phyloP scores from a whole-genome alignment of 2,329 filamentous ascomycete genomes.

The Penicillium glabrum region DNA sequence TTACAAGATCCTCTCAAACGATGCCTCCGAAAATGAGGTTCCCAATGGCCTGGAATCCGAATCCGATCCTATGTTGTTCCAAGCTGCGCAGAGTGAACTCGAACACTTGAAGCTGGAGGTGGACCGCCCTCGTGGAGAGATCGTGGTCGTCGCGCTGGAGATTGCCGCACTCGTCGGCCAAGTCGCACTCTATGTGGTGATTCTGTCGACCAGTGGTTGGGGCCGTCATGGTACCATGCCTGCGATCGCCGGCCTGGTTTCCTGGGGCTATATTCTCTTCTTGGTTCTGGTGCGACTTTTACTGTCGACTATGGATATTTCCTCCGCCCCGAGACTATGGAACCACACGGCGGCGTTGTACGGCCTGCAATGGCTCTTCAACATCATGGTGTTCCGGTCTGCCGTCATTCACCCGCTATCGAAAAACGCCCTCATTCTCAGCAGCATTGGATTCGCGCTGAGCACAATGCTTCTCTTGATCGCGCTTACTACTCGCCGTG shows the following conservation, averaged over 20 bases:
- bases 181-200: conserved; percentile 66
- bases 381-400: conserved; percentile 77
- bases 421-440: conserved; percentile 60
- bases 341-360: conserved; percentile 90
- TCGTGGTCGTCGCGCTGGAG: conserved; percentile 70
- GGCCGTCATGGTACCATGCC: conserved; percentile 59
- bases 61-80: conserved; percentile 53
- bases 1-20: conserved; percentile 53
- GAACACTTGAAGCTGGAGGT: conserved; percentile 58
- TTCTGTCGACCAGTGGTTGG: conserved; percentile 62
- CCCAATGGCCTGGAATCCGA: conserved; percentile 52
- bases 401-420: conserved; percentile 75
- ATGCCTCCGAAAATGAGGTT: conserved; percentile 43
- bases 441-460: conserved; percentile 72
- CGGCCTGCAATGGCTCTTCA: conserved; percentile 75
- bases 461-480: conserved; percentile 73
- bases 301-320: conserved; percentile 58
- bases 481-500: conserved; percentile 79
- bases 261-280: conserved; percentile 78
- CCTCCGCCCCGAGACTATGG: conserved; percentile 78
- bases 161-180: conserved; percentile 71
- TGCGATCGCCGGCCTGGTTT: conserved; percentile 65
- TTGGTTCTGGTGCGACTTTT: conserved; percentile 71
- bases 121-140: conserved; percentile 73
- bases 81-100: conserved; percentile 51